Base-by-base conservation (phyloP, 2,329 filamentous ascomycete genomes). In the Fusarium falciforme region DNA sequence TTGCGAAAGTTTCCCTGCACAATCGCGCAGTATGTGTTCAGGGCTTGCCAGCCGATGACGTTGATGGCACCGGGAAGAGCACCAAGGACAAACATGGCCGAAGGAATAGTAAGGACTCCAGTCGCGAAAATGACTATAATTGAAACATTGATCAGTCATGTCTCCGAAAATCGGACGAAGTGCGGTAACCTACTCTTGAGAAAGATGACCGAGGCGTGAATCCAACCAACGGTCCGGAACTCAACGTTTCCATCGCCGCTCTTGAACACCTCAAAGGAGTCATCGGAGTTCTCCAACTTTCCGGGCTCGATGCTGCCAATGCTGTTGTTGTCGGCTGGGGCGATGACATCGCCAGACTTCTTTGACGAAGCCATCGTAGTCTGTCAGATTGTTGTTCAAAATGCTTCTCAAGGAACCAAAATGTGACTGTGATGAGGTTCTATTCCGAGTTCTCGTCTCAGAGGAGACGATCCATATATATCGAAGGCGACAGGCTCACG, bases 211-310 rank as follows among this genome's bases (percentile, higher is more conserved):
- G 84, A 83, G 2, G 86, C 85, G 38, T 85, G 83, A 29, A 85
- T 77, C 85, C 86, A 87, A 40, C 83, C 80, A 22, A 88, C 86
- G 9, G 84, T 87, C 29, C 86, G 81, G 65, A 87, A 87, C 64
- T 87, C 82, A 17, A 87, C 85, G 14, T 80, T 80, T 8, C 84
- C 83, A 8, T 83, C 78, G 3, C 80, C 80, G 29, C 82, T 82
- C 75, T 86, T 84, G 77, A 87, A 88, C 2, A 87, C 83, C 64
- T 87, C 85, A 61, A 81, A 79, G 14, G 68, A 65, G 64, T 84
- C 76, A 22, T 82, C 74, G 7, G 61, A 59, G 16, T 66, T 52
- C 11, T 76, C 74, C 3, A 75, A 47, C 44, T 73, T 61, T 22
- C 72, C 74, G n/a, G 68, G 62, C 31, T 76, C 72, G 22, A 76